A percentile compares a stretch with the other conserved stretches of the same genome.
These are phyloP conservation scores for Mortierella sp. DNA, from an alignment of 371 early-diverging fungal species.

Conservation along the genomic window DNA sequence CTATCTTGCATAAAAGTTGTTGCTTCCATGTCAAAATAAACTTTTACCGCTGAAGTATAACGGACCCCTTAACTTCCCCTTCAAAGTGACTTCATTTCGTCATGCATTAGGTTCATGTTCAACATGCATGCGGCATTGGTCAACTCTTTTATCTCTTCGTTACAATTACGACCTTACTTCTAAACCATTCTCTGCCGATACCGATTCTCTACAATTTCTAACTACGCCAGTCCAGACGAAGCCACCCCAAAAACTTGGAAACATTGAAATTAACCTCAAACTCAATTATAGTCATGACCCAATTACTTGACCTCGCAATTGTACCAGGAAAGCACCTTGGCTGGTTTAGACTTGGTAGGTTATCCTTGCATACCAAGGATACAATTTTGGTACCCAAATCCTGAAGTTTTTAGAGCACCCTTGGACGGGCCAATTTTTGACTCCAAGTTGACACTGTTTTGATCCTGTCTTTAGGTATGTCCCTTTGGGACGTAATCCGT, in stretches of 20 bases:
- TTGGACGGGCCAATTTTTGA: too few species aligned
- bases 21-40: neutral
- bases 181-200: too few species aligned
- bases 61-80: neutral
- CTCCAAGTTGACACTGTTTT: neutral
- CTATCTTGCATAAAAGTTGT: slow-evolving; percentile 31
- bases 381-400: neutral
- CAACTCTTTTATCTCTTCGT: too few species aligned
- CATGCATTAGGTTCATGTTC: too few species aligned
- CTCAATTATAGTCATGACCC: slow-evolving; percentile 24
- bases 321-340: slow-evolving; percentile 69
- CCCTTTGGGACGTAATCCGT: slow-evolving; percentile 67
- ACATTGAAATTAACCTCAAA: neutral
- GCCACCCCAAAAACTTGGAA: neutral
- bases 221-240: neutral
- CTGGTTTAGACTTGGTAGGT: slow-evolving; percentile 67
- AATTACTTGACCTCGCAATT: slow-evolving; percentile 67
- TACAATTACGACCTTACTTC: too few species aligned
- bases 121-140: too few species aligned
- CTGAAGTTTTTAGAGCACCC: neutral
- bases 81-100: neutral
- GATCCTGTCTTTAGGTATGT: slow-evolving; percentile 59
- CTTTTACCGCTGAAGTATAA: neutral
- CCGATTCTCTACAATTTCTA: neutral
- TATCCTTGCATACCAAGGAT: neutral